A percentile compares a stretch with the other conserved stretches of the same genome.
phyloP scores from a whole-genome alignment of 1,284 basidiomycete species.

The Marasmius tenuissimus region DNA sequence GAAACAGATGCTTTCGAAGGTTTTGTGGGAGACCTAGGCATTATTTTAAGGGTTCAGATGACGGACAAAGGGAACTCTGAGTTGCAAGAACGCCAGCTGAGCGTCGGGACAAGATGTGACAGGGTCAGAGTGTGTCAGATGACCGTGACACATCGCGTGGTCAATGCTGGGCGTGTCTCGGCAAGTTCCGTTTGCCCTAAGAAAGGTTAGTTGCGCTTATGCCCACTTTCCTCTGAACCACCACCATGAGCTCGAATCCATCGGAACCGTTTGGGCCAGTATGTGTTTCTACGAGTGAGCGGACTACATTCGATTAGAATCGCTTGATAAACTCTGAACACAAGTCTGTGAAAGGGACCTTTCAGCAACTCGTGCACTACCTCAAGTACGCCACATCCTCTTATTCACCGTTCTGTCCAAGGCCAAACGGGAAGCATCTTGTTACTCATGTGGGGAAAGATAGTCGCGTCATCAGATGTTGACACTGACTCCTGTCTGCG shows the following conservation, averaged over 20 bases:
- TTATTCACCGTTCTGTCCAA: constrained; percentile 43
- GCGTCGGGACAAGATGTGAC: not conserved
- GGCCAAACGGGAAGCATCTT: constrained; percentile 47
- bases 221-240: not conserved
- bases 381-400: constrained; percentile 53
- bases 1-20: not conserved
- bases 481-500: not conserved
- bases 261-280: not conserved
- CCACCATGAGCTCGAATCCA: not conserved
- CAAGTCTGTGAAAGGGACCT: constrained; percentile 27
- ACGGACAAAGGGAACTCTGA: not conserved
- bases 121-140: not conserved
- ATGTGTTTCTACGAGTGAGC: not conserved
- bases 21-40: not conserved
- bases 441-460: constrained; percentile 34
- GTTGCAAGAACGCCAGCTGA: not conserved
- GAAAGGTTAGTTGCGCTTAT: not conserved
- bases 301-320: not conserved
- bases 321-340: not conserved
- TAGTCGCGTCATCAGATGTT: not conserved
- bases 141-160: not conserved
- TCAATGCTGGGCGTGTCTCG: not conserved
- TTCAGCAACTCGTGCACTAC: constrained; percentile 42
- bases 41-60: not conserved
- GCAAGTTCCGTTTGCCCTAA: no score